phyloP scores from a whole-genome alignment of 78 protist species.

The Thecamonas trahens region DNA sequence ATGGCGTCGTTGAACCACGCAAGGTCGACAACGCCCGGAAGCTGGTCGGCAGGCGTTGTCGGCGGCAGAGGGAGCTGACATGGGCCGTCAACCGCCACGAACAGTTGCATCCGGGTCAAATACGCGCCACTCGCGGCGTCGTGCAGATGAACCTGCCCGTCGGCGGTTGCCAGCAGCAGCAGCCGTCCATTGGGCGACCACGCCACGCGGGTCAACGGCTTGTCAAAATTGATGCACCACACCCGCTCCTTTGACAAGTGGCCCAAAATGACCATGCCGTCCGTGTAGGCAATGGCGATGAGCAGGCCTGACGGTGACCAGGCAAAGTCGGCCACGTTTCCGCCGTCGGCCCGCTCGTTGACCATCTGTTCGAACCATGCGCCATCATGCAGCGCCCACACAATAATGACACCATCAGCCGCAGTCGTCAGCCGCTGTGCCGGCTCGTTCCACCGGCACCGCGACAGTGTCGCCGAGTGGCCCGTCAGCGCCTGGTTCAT shows the following conservation, averaged over 20 bases:
- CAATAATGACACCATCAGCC: slow-evolving; percentile 61
- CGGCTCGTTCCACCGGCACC: not conserved
- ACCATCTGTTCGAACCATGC: slow-evolving; percentile 83
- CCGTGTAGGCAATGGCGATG: slow-evolving; percentile 76
- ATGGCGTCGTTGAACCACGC: slow-evolving; percentile 38
- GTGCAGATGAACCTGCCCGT: slow-evolving; percentile 34
- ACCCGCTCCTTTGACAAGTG: slow-evolving; percentile 58
- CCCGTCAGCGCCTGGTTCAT: slow-evolving; percentile 71
- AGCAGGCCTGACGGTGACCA: slow-evolving; percentile 69
- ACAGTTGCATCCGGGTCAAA: not conserved
- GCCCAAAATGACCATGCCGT: slow-evolving; percentile 71
- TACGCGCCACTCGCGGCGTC: slow-evolving; percentile 8
- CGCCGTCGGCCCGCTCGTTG: slow-evolving; percentile 59
- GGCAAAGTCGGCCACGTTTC: slow-evolving; percentile 46
- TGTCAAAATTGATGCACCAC: slow-evolving; percentile 61
- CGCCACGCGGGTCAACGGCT: slow-evolving; percentile 11
- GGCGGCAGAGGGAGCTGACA: not conserved
- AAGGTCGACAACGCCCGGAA: not conserved
- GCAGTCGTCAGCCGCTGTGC: not conserved
- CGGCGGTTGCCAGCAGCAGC: slow-evolving; percentile 29
- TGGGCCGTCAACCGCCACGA: not conserved
- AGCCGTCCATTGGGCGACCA: slow-evolving; percentile 68
- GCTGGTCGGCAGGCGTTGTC: not conserved
- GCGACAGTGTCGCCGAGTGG: slow-evolving; percentile 18
- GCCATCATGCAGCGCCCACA: slow-evolving; percentile 63